Conservation (phyloP, 2,329 filamentous ascomycete species). For the Cladosporium sp. region DNA sequence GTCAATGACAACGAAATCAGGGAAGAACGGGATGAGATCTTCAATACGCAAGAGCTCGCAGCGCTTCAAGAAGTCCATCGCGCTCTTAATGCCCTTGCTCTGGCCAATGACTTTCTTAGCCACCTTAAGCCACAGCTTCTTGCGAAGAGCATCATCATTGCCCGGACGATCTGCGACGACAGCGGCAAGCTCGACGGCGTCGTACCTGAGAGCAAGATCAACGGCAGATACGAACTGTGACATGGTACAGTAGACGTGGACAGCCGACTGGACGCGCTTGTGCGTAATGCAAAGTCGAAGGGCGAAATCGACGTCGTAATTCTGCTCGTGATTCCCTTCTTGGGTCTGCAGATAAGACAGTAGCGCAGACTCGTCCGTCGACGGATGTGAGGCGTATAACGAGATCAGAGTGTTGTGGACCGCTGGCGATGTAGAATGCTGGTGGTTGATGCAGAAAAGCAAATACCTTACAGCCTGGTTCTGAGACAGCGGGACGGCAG, state of each 20-base stretch:
- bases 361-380: conserved; percentile 80
- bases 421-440: conserved; percentile 77
- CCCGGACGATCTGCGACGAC: conserved; percentile 85
- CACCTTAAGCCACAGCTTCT: conserved; percentile 93
- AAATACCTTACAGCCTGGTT: conserved; percentile 96
- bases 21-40: conserved; percentile 96
- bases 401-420: conserved; percentile 97
- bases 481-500: conserved; percentile 62
- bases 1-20: conserved; percentile 97
- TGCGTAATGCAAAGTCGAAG: conserved; percentile 94
- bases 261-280: conserved; percentile 87
- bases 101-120: conserved; percentile 91
- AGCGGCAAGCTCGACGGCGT: conserved; percentile 85
- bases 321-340: conserved; percentile 69
- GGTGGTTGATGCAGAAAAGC: conserved; percentile 86
- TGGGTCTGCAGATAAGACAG: conserved; percentile 89
- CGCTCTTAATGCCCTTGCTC: conserved; percentile 77
- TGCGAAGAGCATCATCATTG: conserved; percentile 73
- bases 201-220: conserved; percentile 84
- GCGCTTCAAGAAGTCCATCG: conserved; percentile 88
- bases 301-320: conserved; percentile 94
- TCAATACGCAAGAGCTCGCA: conserved; percentile 93
- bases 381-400: conserved; percentile 86
- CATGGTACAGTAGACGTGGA: conserved; percentile 98
- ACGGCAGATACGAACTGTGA: conserved; percentile 91